Conservation (phyloP, 1,139 yeast species). For the Sugiyamaella xylanicola region DNA sequence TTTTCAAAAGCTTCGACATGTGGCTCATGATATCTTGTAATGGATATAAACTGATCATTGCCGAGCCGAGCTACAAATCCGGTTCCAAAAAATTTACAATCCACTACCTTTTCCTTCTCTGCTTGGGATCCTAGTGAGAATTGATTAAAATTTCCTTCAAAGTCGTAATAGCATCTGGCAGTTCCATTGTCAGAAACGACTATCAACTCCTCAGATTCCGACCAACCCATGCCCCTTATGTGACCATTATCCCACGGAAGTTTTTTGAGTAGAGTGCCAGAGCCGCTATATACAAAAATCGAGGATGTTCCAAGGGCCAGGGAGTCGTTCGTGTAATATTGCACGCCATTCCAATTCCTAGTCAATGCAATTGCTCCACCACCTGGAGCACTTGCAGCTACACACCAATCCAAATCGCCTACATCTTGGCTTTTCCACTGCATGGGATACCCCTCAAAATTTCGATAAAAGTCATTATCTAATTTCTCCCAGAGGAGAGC, state of each 20-base stretch:
- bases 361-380: slow-evolving; percentile 51
- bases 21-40: slow-evolving; percentile 41
- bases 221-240: slow-evolving; percentile 61
- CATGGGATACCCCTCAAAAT: slow-evolving; percentile 42
- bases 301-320: slow-evolving; percentile 17
- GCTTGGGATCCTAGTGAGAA: slow-evolving; percentile 46
- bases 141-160: slow-evolving; percentile 66
- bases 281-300: slow-evolving; percentile 55
- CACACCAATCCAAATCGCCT: slow-evolving; percentile 36
- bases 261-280: slow-evolving; percentile 54
- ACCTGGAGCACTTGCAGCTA: slow-evolving; percentile 48
- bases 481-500: slow-evolving; percentile 42
- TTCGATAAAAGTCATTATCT: slow-evolving; percentile 41
- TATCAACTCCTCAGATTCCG: slow-evolving; percentile 58
- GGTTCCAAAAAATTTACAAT: slow-evolving; percentile 42
- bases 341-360: slow-evolving; percentile 33
- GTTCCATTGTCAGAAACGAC: slow-evolving; percentile 64
- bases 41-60: slow-evolving; percentile 42
- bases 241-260: slow-evolving; percentile 53
- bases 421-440: slow-evolving; percentile 37
- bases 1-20: slow-evolving; percentile 34
- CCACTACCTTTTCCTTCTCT: slow-evolving; percentile 45
- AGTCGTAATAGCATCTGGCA: slow-evolving; percentile 66
- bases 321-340: slow-evolving; percentile 34
- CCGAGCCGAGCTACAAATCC: slow-evolving; percentile 47